phyloP scores from a whole-genome alignment of 2,329 filamentous ascomycete genomes.

The Immersiporthe knoxdaviesiana region DNA sequence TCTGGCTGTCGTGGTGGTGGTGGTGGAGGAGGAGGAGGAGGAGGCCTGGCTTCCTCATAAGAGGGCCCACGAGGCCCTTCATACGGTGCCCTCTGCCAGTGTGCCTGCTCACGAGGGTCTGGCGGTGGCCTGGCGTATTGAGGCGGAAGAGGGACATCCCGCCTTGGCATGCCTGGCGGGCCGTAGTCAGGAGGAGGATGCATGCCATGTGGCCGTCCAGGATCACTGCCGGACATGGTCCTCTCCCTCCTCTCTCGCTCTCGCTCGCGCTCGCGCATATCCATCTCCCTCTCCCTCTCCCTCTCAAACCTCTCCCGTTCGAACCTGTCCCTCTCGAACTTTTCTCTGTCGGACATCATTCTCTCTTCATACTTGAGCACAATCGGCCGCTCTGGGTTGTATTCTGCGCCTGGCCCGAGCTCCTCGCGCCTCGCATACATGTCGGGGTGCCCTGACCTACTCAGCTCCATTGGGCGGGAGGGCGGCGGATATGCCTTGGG shows the following conservation, averaged over 20 bases:
- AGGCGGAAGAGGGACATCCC: slow-evolving; percentile 38
- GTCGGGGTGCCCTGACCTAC: slow-evolving; percentile 45
- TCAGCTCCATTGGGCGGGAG: slow-evolving; percentile 52
- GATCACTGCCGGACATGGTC: slow-evolving; percentile 54
- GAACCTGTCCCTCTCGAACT: slow-evolving; percentile 46
- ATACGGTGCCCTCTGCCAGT: slow-evolving; percentile 46
- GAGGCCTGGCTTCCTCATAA: slow-evolving; percentile 44
- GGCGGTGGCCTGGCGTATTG: slow-evolving; percentile 49
- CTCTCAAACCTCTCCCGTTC: slow-evolving; percentile 47
- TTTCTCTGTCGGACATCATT: slow-evolving; percentile 50
- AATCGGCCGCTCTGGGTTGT: slow-evolving; percentile 55
- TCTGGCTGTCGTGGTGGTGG: slow-evolving; percentile 49
- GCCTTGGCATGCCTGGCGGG: slow-evolving; percentile 34
- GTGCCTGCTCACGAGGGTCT: slow-evolving; percentile 45
- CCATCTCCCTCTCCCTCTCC: slow-evolving; percentile 47
- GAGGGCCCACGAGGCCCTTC: slow-evolving; percentile 45
- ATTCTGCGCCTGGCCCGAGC: slow-evolving; percentile 48
- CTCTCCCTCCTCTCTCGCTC: slow-evolving; percentile 44
- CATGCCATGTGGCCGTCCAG: slow-evolving; percentile 47
- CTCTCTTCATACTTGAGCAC: slow-evolving; percentile 57
- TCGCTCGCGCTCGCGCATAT: slow-evolving; percentile 41
- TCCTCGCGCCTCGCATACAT: slow-evolving; percentile 57
- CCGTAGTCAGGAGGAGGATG: slow-evolving; percentile 51
- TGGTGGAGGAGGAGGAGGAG: slow-evolving; percentile 41
- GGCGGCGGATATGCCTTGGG: slow-evolving; percentile 51